Percentiles rank a stretch among this genome's conserved stretches.
These are phyloP conservation scores for Fusarium zealandicum DNA, from an alignment of 2,329 filamentous ascomycete genomes.

Conservation along the genomic window DNA sequence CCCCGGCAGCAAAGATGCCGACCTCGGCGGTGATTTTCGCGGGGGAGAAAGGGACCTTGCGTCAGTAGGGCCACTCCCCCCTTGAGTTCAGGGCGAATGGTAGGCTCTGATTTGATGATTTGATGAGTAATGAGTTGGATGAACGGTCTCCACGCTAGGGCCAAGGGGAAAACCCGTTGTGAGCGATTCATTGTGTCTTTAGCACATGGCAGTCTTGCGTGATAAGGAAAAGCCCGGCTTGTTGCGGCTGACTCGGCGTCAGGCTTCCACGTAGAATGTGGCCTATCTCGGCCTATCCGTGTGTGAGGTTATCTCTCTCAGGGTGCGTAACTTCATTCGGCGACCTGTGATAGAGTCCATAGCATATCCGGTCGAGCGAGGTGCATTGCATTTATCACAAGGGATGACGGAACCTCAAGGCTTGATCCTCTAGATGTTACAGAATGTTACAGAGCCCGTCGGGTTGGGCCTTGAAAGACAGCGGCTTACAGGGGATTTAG, in stretches of 20 bases:
- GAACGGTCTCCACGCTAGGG: slow-evolving; percentile 25
- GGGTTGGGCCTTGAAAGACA: background rate
- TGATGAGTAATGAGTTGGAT: slow-evolving; percentile 1
- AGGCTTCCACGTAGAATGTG: background rate
- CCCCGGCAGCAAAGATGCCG: slow-evolving; percentile 30
- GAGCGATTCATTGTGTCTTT: slow-evolving; percentile 14
- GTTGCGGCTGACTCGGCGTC: slow-evolving; percentile 17
- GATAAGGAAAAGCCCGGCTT: slow-evolving; percentile 20
- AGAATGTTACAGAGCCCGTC: background rate
- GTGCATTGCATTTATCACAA: background rate
- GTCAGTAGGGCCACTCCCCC: slow-evolving; percentile 23
- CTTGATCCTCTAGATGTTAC: no score
- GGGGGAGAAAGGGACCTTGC: slow-evolving; percentile 20
- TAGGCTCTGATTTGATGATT: slow-evolving; percentile 17
- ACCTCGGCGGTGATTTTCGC: slow-evolving; percentile 37
- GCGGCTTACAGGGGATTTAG: slow-evolving; percentile 1
- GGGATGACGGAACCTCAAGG: background rate
- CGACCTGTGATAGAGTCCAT: background rate
- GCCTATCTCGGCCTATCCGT: background rate
- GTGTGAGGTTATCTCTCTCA: background rate
- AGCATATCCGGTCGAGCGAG: slow-evolving; percentile 1
- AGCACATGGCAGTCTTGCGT: slow-evolving; percentile 11
- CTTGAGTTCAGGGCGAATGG: slow-evolving; percentile 2
- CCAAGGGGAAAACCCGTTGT: slow-evolving; percentile 22
- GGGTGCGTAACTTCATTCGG: background rate